phyloP scores from a whole-genome alignment of 2,329 filamentous ascomycete genomes.

The Metarhizium album region DNA sequence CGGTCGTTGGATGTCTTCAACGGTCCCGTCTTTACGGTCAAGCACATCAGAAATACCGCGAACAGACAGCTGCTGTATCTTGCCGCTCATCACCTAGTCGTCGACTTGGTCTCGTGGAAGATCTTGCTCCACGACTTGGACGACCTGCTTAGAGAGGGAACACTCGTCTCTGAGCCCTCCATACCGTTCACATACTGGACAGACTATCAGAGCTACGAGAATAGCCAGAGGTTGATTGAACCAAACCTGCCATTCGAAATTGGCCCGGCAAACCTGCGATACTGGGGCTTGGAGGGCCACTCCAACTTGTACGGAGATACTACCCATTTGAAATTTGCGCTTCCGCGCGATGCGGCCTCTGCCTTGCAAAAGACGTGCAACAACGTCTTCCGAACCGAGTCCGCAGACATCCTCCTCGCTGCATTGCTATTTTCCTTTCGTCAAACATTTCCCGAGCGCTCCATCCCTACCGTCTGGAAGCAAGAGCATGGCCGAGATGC shows the following conservation, averaged over 20 bases:
- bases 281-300: slow-evolving; percentile 34
- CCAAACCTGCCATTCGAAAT: slow-evolving; percentile 29
- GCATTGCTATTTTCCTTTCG: slow-evolving; percentile 44
- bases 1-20: slow-evolving; percentile 34
- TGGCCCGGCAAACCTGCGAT: slow-evolving; percentile 28
- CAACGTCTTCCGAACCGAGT: slow-evolving; percentile 38
- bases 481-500: slow-evolving; percentile 39
- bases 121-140: slow-evolving; percentile 40
- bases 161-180: slow-evolving; percentile 31
- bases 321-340: slow-evolving; percentile 28
- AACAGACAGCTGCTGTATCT: slow-evolving; percentile 37
- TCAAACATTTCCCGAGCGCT: slow-evolving; percentile 42
- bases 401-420: slow-evolving; percentile 42
- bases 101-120: slow-evolving; percentile 41
- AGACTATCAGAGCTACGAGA: slow-evolving; percentile 31
- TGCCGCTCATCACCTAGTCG: slow-evolving; percentile 39
- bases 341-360: slow-evolving; percentile 30
- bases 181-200: slow-evolving; percentile 41
- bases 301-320: slow-evolving; percentile 36
- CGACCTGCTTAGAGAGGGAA: slow-evolving; percentile 34
- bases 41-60: slow-evolving; percentile 35
- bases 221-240: slow-evolving; percentile 17
- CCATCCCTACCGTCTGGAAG: slow-evolving; percentile 41
- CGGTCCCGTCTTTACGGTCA: slow-evolving; percentile 39
- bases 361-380: slow-evolving; percentile 33